These are phyloP conservation scores for Lyophyllum shimeji DNA, from an alignment of 768 basidiomycete species.

Conservation along the genomic window DNA sequence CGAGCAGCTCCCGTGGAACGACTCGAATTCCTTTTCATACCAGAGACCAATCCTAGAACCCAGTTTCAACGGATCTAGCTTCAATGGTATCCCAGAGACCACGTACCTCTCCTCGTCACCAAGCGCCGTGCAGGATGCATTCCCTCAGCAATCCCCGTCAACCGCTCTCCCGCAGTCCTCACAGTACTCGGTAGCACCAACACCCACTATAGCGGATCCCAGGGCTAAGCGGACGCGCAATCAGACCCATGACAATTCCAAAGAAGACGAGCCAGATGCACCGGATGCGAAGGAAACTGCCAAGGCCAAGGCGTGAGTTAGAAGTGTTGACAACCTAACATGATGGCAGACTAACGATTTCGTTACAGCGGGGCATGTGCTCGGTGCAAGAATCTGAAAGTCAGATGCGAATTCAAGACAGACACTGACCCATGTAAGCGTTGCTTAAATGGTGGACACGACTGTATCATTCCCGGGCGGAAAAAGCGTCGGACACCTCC, in stretches of 20 bases:
- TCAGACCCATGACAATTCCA: slow-evolving; percentile 27
- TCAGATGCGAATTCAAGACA: slow-evolving; percentile 74
- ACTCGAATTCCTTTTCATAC: slow-evolving; percentile 7
- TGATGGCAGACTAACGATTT: slow-evolving; percentile 7
- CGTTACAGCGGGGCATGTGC: slow-evolving; percentile 55
- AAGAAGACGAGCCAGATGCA: slow-evolving; percentile 35
- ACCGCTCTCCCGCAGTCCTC: slow-evolving; percentile 9
- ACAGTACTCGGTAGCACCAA: slow-evolving; percentile 20
- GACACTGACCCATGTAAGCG: slow-evolving; percentile 76
- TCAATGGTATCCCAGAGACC: slow-evolving; percentile 7
- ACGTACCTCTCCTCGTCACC: slow-evolving; percentile 23
- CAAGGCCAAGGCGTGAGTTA: slow-evolving; percentile 45
- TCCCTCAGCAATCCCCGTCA: slow-evolving; percentile 20
- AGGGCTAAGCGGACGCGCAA: slow-evolving; percentile 38
- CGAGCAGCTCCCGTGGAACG: slow-evolving; percentile 17
- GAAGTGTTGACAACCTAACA: background rate
- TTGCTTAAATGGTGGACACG: slow-evolving; percentile 67
- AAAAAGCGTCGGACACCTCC: slow-evolving; percentile 79
- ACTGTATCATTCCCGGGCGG: slow-evolving; percentile 80
- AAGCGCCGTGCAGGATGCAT: slow-evolving; percentile 24
- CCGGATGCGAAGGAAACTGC: slow-evolving; percentile 34
- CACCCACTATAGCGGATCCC: slow-evolving; percentile 15
- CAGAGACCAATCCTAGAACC: slow-evolving; percentile 8
- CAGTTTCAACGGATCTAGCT: slow-evolving; percentile 14
- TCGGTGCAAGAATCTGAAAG: slow-evolving; percentile 68